Percentiles rank a stretch among this genome's conserved stretches.
Conservation (phyloP, 768 basidiomycete species). For the Panaeolus cyanescens region DNA sequence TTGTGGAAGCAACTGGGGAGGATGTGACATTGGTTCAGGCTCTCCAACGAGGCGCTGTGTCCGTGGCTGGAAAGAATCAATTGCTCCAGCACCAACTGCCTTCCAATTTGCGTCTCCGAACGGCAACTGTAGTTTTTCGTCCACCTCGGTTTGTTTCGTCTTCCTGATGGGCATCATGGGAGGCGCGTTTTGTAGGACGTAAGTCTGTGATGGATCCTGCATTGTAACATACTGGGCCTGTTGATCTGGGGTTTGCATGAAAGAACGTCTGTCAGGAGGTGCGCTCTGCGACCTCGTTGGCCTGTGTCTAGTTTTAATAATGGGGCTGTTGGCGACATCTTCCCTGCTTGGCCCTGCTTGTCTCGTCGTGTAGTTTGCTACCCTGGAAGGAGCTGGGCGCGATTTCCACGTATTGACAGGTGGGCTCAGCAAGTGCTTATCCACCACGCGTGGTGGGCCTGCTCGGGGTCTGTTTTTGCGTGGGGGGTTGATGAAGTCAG, state of each 20-base stretch:
- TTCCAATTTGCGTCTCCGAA: not conserved
- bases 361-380: not conserved
- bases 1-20: not conserved
- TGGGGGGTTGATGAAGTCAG: conserved; percentile 20
- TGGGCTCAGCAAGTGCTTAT: conserved; percentile 45
- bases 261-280: conserved; percentile 37
- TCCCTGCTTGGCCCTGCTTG: not conserved
- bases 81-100: not conserved
- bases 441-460: conserved; percentile 16
- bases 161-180: not conserved
- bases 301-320: conserved; percentile 33
- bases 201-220: not conserved
- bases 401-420: conserved; percentile 52
- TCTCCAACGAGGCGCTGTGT: not conserved
- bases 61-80: not conserved
- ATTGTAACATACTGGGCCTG: not conserved
- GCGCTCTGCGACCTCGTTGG: conserved; percentile 51
- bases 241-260: conserved; percentile 8
- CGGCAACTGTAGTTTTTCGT: not conserved
- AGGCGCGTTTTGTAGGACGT: not conserved
- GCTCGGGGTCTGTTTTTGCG: conserved; percentile 15
- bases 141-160: not conserved
- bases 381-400: conserved; percentile 3
- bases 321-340: not conserved
- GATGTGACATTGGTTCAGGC: not conserved